phyloP scores from a whole-genome alignment of 495 filamentous ascomycete species.

The Podospora didyma region DNA sequence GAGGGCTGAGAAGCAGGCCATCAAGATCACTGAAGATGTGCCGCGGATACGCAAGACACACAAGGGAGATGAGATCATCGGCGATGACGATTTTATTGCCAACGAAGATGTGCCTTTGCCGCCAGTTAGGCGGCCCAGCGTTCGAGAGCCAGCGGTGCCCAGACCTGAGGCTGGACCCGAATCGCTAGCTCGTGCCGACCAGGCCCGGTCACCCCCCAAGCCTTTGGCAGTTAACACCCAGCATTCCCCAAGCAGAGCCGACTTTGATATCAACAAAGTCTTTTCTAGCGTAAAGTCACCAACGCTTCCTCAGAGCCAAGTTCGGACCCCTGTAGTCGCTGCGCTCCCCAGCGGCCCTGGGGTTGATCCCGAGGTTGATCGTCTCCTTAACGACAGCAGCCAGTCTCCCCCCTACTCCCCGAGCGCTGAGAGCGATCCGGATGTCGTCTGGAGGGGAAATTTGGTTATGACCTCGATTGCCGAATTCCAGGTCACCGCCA shows the following conservation, averaged over 20 bases:
- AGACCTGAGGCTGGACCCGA: slow-evolving; percentile 22
- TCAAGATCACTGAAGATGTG: slow-evolving; percentile 75
- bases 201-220: slow-evolving; percentile 12
- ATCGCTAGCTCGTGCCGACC: slow-evolving; percentile 5
- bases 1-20: slow-evolving; percentile 77
- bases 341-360: slow-evolving; percentile 47
- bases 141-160: too few relatives aligned
- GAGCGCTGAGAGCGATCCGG: slow-evolving; percentile 41
- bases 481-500: slow-evolving; percentile 70
- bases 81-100: slow-evolving; percentile 52
- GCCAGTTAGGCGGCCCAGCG: slow-evolving; percentile 29
- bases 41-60: slow-evolving; percentile 87
- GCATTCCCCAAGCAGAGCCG: slow-evolving; percentile 42
- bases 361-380: slow-evolving; percentile 84
- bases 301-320: slow-evolving; percentile 36
- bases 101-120: slow-evolving; percentile 26
- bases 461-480: slow-evolving; percentile 73
- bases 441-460: slow-evolving; percentile 76
- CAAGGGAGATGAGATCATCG: slow-evolving; percentile 90
- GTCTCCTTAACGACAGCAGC: slow-evolving; percentile 77
- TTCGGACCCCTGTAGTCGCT: slow-evolving; percentile 39
- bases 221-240: slow-evolving; percentile 49
- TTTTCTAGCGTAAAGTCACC: slow-evolving; percentile 64
- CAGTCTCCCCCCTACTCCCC: slow-evolving; percentile 87
- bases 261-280: slow-evolving; percentile 70